phyloP scores from a whole-genome alignment of 2,329 filamentous ascomycete species.

The Cladosporium sp. region DNA sequence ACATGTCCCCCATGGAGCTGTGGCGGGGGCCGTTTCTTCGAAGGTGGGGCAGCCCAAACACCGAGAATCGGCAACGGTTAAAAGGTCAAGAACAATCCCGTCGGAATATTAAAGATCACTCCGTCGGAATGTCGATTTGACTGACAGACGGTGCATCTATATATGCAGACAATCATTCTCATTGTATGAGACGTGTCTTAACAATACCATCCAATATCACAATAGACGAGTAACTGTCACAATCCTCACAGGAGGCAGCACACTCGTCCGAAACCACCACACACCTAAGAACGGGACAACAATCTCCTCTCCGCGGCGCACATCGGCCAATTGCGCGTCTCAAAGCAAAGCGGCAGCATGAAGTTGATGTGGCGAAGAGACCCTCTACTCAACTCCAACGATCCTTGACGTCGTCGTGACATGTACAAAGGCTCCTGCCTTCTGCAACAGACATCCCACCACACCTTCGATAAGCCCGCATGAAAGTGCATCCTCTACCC shows the following conservation, averaged over 20 bases:
- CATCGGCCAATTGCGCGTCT: not conserved
- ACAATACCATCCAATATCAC: not conserved
- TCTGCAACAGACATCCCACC: not conserved
- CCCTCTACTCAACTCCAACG: not conserved
- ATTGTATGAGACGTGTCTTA: not conserved
- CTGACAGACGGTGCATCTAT: not conserved
- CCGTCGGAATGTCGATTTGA: not conserved
- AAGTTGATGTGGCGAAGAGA: not conserved
- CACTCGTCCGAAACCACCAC: not conserved
- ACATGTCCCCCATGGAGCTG: not conserved
- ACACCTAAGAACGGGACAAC: not conserved
- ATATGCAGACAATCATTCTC: not conserved
- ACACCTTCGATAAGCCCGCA: not conserved
- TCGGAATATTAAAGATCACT: not conserved
- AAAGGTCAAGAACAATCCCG: not conserved
- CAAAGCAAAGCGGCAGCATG: not conserved
- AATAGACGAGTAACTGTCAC: not conserved
- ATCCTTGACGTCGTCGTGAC: not conserved
- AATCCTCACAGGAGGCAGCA: not conserved
- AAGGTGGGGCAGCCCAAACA: not conserved
- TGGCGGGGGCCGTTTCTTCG: not conserved
- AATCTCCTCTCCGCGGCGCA: not conserved
- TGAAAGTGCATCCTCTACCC: not conserved
- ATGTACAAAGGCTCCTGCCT: not conserved
- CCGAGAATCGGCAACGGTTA: not conserved